Base-by-base conservation (phyloP, 75 land plant genomes). In the Ceratopteris richardii region DNA sequence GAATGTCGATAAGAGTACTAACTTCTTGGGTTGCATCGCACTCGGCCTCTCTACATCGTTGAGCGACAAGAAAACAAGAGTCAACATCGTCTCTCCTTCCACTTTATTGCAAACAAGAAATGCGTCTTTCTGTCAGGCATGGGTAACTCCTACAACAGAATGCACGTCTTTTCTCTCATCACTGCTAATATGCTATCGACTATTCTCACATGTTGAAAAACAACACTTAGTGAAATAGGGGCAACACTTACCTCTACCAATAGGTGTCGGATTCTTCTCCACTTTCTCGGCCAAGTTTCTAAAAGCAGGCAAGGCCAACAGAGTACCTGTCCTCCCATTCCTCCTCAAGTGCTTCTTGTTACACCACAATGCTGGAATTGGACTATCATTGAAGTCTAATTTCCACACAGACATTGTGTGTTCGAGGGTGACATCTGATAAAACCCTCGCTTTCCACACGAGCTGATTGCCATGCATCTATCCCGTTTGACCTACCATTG, bases 231-330 rank as follows among this genome's bases (percentile, higher is more conserved):
- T 2, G 51, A 1, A 1, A 61, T 13, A 0, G 70, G 70, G 1
- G 68, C 61, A 12, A 85, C 70, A 4, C 97, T 74, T 54, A 84
- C 91, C 18, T 57, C 64, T 13, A 43, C 67, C 56, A 85, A n/a
- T 56, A 28, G 66, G 69, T 27, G 37, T 42, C 37, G 63, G 65
- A 74, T 79, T 84, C 57, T 73, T 64, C 43, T 88, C 90, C 59
- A 73, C 68, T 22, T 72, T 63, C 14, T 39, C 57, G 7, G 73
- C 76, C 24, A 88, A 36, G 2, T 61, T 33, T 16, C 61, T 40
- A 17, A 92, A 70, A 27, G 36, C 60, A n/a, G 27, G 54, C 17
- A 88, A 68, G 23, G 77, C 66, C n/a, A n/a, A n/a, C n/a, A n/a
- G n/a, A n/a, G n/a, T n/a, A n/a, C n/a, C n/a, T n/a, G n/a, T n/a